These are phyloP conservation scores for Orbilia ellipsospora DNA, from an alignment of 2,329 filamentous ascomycete species.

Conservation along the genomic window DNA sequence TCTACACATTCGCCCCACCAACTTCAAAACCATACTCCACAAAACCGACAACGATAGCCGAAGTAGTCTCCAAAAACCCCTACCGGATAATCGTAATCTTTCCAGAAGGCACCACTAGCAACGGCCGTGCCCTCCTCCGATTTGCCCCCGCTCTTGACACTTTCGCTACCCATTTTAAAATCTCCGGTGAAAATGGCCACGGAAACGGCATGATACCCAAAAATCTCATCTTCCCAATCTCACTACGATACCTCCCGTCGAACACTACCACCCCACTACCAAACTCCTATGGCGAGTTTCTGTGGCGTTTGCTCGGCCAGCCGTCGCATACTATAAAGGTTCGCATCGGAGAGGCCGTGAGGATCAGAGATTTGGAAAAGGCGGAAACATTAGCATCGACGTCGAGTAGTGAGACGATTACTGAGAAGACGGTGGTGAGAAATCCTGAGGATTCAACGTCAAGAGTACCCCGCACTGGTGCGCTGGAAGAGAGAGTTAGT, in stretches of 20 bases:
- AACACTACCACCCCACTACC: conserved; percentile 93
- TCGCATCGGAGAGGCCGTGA: conserved; percentile 81
- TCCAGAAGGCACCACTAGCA: conserved; percentile 93
- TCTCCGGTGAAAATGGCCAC: conserved; percentile 37
- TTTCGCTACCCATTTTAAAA: conserved; percentile 67
- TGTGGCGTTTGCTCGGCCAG: conserved; percentile 86
- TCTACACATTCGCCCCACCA: conserved; percentile 75
- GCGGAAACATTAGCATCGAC: conserved; percentile 47
- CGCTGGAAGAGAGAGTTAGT: conserved; percentile 78
- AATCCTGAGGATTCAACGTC: conserved; percentile 18
- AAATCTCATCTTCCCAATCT: conserved; percentile 88
- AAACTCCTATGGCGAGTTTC: conserved; percentile 75
- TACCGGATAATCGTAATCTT: conserved; percentile 84
- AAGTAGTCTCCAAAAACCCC: conserved; percentile 75
- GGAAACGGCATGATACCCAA: conserved; percentile 24
- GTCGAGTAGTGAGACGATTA: conserved; percentile 59
- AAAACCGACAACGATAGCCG: conserved; percentile 71
- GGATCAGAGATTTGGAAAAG: conserved; percentile 63
- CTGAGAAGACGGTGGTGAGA: conserved; percentile 51
- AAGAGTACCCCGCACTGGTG: conserved; percentile 60
- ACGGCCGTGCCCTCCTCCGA: conserved; percentile 87
- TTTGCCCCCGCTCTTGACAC: conserved; percentile 81
- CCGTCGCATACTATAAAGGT: conserved; percentile 92
- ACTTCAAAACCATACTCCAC: conserved; percentile 65
- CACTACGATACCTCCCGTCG: conserved; percentile 84